Evolutionary conservation across 331 rosid genomes (phyloP).

Genomic region (Quercus tomentella): DNA sequence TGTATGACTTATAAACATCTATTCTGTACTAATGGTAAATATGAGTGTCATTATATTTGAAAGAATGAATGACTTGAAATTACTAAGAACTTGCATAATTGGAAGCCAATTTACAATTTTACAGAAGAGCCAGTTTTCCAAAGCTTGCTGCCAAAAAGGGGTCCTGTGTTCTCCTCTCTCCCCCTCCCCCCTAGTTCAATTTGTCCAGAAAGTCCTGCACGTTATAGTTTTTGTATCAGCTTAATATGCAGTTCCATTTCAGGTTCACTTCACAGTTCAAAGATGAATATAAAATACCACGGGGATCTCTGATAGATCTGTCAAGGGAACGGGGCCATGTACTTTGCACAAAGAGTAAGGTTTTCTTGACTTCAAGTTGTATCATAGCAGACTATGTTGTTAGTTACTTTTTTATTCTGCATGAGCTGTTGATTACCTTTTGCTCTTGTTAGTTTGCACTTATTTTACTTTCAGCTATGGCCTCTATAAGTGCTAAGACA

Average conservation of each 20-base stretch:
- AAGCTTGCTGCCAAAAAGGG: neutral
- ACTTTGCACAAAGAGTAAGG: constrained; percentile 84
- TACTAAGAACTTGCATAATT: neutral
- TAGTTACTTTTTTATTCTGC: neutral
- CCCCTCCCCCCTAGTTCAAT: neutral
- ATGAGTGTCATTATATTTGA: neutral
- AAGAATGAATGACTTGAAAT: neutral
- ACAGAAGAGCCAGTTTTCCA: neutral
- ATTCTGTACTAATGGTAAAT: neutral
- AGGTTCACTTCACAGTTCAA: constrained; percentile 96
- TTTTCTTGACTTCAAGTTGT: neutral
- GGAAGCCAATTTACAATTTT: neutral
- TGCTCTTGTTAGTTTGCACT: neutral
- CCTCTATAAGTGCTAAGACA: neutral
- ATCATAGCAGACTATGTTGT: neutral
- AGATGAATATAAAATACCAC: constrained; percentile 83
- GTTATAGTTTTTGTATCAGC: constrained; percentile 3
- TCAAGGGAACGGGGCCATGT: constrained; percentile 67
- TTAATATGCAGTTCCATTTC: constrained; percentile 29
- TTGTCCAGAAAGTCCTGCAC: neutral
- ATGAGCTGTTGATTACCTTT: neutral
- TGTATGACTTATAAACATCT: constrained; percentile 6
- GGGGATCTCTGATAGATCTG: constrained; percentile 77
- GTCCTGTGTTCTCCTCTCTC: neutral
- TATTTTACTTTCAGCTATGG: neutral